A percentile compares a stretch with the other conserved stretches of the same genome.
Conservation (phyloP, 306 rosid genomes). For the Aeschynomene evenia region DNA sequence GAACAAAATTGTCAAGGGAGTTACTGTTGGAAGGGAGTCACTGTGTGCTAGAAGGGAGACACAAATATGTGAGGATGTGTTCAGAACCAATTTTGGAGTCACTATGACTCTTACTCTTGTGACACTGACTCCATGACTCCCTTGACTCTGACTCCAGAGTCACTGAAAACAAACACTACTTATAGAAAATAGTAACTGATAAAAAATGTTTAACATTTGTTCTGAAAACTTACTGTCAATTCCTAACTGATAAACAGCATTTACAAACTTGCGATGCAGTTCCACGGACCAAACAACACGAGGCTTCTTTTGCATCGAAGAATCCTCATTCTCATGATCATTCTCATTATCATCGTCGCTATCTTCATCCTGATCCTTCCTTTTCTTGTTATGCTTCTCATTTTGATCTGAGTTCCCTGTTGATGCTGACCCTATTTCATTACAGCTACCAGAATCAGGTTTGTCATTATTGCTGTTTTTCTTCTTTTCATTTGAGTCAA, state of each 20-base stretch:
- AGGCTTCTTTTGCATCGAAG: constrained; percentile 69
- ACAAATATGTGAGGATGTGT: too few relatives aligned
- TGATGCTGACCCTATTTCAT: constrained; percentile 36
- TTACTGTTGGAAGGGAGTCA: too few relatives aligned
- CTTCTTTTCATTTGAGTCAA: constrained; percentile 45
- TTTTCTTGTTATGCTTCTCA: constrained; percentile 54
- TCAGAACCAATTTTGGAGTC: too few relatives aligned
- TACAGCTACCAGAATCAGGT: constrained; percentile 33
- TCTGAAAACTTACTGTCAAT: constrained; percentile 66
- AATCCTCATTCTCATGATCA: constrained; percentile 56
- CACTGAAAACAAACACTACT: too few relatives aligned
- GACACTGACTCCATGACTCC: too few relatives aligned
- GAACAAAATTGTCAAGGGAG: too few relatives aligned
- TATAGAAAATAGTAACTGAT: not conserved
- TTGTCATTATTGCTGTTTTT: constrained; percentile 40
- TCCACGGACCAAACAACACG: constrained; percentile 91
- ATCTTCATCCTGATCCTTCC: constrained; percentile 74
- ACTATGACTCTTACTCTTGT: too few relatives aligned
- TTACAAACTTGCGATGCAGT: constrained; percentile 85
- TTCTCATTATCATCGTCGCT: constrained; percentile 54
- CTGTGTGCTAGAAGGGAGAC: too few relatives aligned
- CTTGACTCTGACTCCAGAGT: too few relatives aligned
- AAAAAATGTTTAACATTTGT: not conserved
- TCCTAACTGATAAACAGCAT: constrained; percentile 86
- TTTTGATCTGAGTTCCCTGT: constrained; percentile 52